Evolutionary conservation across 495 filamentous ascomycete species (phyloP), one percentile per base, ranked within the genome.

Genomic region (Daldinia decipiens): DNA sequence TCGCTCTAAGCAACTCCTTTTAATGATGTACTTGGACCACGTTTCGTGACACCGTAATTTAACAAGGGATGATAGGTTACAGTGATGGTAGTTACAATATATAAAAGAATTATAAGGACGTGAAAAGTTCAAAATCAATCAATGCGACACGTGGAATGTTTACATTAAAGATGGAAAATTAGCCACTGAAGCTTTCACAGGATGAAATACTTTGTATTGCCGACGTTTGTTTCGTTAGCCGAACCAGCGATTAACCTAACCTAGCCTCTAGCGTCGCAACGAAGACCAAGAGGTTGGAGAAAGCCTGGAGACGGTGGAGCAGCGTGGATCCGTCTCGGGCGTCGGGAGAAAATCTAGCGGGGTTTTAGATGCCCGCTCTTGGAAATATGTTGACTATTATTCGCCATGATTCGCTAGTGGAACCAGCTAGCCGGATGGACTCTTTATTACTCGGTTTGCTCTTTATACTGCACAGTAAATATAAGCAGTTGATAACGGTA

Each of bases 271-370:
- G 70, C 65, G 70, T 65, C 32, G 43, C 21, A 57, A 29, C 65
- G 43, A 58, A 47, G 65, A 32, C 36, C 60, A 51, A 72, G 56
- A 5, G 19, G 61, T 68, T 73, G 70, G 70, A 68, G 70, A 73
- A 67, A 67, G 39, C 32, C 52, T 73, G 70, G 65, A 65, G 70
- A 68, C 26, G 12, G 65, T 73, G 65, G 65, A 54, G 61, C 9
- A 8, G 56, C 43, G 29, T 67, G 64, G 64, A 24, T 34, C 62
- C 53, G 17, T 21, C 36, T 73, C 70, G 70, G 70, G 65, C 56
- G 36, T 73, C 70, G 70, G 70, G 65, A 73, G 65, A 73, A 73
- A 73, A 73, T 73, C 19, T 65, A 65, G 70, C 70, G 70, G 70
- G 61, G 65, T 29, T 24, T 36, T 50, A 17, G 26, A 47, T 4